These are phyloP conservation scores for Theileria annulata DNA, from an alignment of 169 alveolate species.

Conservation along the genomic window DNA sequence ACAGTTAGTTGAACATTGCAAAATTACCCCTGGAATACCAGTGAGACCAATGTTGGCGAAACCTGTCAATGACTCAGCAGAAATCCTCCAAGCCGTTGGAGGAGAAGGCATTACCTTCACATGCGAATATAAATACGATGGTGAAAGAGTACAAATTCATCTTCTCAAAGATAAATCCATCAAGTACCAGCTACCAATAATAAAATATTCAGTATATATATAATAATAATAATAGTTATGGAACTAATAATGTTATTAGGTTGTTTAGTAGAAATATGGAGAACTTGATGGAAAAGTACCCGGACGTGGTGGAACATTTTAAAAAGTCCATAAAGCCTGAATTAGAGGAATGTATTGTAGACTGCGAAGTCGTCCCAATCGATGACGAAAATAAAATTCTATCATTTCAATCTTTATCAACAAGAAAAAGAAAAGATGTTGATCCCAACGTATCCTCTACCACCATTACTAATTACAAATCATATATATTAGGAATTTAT, in stretches of 20 bases:
- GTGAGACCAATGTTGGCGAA: slow-evolving; percentile 98
- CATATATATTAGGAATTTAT: too few relatives aligned
- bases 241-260: slow-evolving; percentile 21
- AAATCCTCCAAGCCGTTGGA: slow-evolving; percentile 64
- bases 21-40: slow-evolving; percentile 95
- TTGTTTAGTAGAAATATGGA: slow-evolving; percentile 92
- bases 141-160: slow-evolving; percentile 96
- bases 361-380: slow-evolving; percentile 97
- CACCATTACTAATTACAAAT: slow-evolving; percentile 27
- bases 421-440: slow-evolving; percentile 94
- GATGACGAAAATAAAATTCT: slow-evolving; percentile 88
- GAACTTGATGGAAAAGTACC: slow-evolving; percentile 76
- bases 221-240: slow-evolving; percentile 8
- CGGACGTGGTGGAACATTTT: slow-evolving; percentile 56
- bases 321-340: slow-evolving; percentile 33
- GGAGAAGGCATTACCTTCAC: slow-evolving; percentile 90
- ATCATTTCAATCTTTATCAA: slow-evolving; percentile 93
- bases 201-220: too few relatives aligned
- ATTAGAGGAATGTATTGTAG: slow-evolving; percentile 87
- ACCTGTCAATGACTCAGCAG: slow-evolving; percentile 91
- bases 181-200: slow-evolving; percentile 47
- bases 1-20: slow-evolving; percentile 84
- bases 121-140: slow-evolving; percentile 98
- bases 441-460: slow-evolving; percentile 60
- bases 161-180: slow-evolving; percentile 72